Base-by-base conservation (phyloP, 2,329 filamentous ascomycete genomes). In the Thelonectria blattea region DNA sequence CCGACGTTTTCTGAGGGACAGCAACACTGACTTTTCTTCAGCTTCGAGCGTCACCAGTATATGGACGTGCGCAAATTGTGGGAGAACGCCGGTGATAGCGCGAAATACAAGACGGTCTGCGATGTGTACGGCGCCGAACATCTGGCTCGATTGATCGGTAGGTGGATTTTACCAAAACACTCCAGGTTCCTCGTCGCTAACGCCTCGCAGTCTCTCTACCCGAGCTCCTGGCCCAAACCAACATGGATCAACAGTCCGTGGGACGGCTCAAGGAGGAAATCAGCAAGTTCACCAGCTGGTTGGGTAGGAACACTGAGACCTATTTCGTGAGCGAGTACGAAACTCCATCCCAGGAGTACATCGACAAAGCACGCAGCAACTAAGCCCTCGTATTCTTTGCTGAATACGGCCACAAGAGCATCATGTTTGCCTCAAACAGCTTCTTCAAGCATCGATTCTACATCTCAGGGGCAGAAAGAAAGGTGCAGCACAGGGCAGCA, bases 121-220 rank as follows among this genome's bases (percentile, higher is more conserved):
- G 93, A 97, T 68, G 88, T 94, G 12, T 99, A 98, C 71, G 95
- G 95, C 47, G 92, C 91, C 18, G 95, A 99, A 77, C 95, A 99
- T 75, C 81, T 99, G 43, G 87, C 91, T 66, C 90, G 95, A 60
- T 84, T 99, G 18, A 88, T 99, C 42, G 92, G 94, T 97, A 85
- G 68, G 85, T 78, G 32, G 12, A 27, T 15, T 18, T 24, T 17
- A 39, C 5, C 45, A 42, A 15, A 20, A 7, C 14, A 20, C 18
- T 8, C 18, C 30, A 6, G 15, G 20, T 7, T 17, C 3, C 6
- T 12, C 12, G 5, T 18, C 43, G 27, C 63, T 65, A 47, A 68
- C 48, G 30, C 39, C 24, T 41, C 24, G 58, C 68, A 97, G 94
- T 96, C 3, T 90, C 91, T 1, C 88, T 98, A 68, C 94, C 95